Conservation (phyloP, 1,284 basidiomycete species). For the Ceratobasidium sp. region DNA sequence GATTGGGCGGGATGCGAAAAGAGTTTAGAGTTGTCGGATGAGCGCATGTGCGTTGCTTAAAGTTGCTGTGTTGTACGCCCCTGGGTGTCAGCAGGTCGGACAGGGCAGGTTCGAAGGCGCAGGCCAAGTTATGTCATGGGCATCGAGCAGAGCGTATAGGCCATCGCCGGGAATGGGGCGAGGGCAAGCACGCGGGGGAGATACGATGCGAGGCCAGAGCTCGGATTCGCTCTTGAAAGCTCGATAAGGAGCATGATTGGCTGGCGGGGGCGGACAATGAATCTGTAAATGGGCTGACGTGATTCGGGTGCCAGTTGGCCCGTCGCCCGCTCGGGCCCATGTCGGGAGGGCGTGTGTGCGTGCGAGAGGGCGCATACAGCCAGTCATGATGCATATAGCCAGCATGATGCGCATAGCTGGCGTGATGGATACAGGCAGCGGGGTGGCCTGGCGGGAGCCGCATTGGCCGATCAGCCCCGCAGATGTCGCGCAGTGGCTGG, state of each 20-base stretch:
- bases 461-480: not conserved
- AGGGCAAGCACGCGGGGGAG: conserved; percentile 2
- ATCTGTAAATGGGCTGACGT: conserved; percentile 8
- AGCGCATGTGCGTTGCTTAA: not conserved
- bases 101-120: not conserved
- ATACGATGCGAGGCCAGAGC: conserved; percentile 16
- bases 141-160: not conserved
- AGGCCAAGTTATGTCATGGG: not conserved
- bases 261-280: conserved; percentile 26
- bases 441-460: not conserved
- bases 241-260: conserved; percentile 16
- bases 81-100: not conserved
- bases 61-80: conserved; percentile 3
- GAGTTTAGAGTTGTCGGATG: conserved; percentile 18
- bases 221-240: not conserved
- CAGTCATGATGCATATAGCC: no score
- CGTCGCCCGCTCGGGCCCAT: not conserved
- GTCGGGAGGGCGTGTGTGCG: not conserved
- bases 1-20: not conserved
- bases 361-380: not conserved
- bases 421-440: no score
- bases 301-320: not conserved
- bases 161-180: not conserved
- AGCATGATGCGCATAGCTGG: no score
- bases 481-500: conserved; percentile 2